Conservation (phyloP, 352 stramenopile species). For the Pythium diclinum region DNA sequence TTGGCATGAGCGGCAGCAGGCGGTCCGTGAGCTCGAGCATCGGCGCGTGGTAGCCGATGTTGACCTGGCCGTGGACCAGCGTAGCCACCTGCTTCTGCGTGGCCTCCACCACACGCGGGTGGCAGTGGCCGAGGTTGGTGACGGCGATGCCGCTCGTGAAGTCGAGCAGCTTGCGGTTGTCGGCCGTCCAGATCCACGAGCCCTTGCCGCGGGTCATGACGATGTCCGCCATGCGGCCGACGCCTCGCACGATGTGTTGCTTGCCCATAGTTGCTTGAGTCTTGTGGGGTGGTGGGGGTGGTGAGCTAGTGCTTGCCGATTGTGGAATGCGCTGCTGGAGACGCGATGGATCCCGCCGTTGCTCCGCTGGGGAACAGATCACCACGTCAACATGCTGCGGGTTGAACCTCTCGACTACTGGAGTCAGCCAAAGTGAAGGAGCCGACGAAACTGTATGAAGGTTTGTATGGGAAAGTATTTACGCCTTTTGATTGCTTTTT, state of each 20-base stretch:
- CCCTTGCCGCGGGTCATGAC: constrained; percentile 83
- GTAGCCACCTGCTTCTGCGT: constrained; percentile 88
- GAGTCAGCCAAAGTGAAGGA: neutral
- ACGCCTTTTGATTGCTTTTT: neutral
- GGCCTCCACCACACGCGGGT: constrained; percentile 88
- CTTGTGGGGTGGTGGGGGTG: neutral
- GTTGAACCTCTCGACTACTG: neutral
- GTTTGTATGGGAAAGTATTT: constrained; percentile 7
- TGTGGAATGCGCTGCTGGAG: neutral
- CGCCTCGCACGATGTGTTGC: constrained; percentile 65
- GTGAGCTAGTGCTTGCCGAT: constrained; percentile 7
- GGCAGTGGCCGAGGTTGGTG: constrained; percentile 90
- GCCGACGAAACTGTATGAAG: neutral
- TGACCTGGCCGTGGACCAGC: constrained; percentile 90
- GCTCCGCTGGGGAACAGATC: neutral
- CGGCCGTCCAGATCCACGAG: constrained; percentile 83
- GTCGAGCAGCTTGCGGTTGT: constrained; percentile 89
- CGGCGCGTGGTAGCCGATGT: constrained; percentile 90
- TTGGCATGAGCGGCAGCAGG: constrained; percentile 74
- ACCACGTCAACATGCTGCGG: neutral
- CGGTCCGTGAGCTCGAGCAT: constrained; percentile 90
- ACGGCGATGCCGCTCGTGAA: constrained; percentile 94
- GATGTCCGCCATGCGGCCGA: constrained; percentile 84
- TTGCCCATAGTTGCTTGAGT: constrained; percentile 46
- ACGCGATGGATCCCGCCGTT: neutral